Percentiles rank a stretch among this genome's conserved stretches.
These are phyloP conservation scores for Phanerodontia chrysosporium DNA, from an alignment of 768 basidiomycete genomes.

Conservation along the genomic window DNA sequence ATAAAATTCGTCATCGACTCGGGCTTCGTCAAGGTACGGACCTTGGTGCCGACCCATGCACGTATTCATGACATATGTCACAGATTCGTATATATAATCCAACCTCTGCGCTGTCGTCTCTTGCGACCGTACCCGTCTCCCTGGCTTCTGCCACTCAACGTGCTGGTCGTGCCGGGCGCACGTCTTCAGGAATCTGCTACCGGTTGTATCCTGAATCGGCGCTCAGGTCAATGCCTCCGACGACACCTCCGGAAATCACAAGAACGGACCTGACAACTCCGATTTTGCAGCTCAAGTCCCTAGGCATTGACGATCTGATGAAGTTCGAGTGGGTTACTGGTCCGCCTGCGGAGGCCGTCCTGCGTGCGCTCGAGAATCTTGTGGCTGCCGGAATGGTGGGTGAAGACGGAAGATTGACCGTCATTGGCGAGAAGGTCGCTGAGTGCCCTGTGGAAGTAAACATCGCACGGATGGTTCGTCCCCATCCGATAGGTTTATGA, in stretches of 20 bases:
- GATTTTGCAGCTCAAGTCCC: constrained; percentile 88
- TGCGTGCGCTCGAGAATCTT: constrained; percentile 83
- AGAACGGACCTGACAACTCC: constrained; percentile 89
- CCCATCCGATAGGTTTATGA: no score
- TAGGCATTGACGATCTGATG: constrained; percentile 94
- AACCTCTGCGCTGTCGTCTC: constrained; percentile 75
- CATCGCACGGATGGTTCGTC: constrained; percentile 89
- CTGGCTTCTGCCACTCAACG: constrained; percentile 89
- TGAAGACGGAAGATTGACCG: constrained; percentile 71
- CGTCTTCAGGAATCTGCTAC: constrained; percentile 88
- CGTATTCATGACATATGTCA: not conserved
- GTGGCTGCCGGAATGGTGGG: constrained; percentile 80
- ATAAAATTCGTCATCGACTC: constrained; percentile 91
- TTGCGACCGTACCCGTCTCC: constrained; percentile 81
- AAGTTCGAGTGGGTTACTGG: constrained; percentile 93
- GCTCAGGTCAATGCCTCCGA: constrained; percentile 56
- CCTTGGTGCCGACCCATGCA: not conserved
- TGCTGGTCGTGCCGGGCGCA: constrained; percentile 92
- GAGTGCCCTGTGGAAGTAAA: constrained; percentile 93
- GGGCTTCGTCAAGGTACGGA: constrained; percentile 87
- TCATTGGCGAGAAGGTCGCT: constrained; percentile 80
- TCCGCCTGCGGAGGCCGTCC: constrained; percentile 81
- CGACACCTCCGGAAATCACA: constrained; percentile 86
- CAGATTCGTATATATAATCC: constrained; percentile 92
- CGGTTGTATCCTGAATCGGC: constrained; percentile 74